phyloP scores from a whole-genome alignment of 1,284 basidiomycete species.

The Ustilago shanxiensis region DNA sequence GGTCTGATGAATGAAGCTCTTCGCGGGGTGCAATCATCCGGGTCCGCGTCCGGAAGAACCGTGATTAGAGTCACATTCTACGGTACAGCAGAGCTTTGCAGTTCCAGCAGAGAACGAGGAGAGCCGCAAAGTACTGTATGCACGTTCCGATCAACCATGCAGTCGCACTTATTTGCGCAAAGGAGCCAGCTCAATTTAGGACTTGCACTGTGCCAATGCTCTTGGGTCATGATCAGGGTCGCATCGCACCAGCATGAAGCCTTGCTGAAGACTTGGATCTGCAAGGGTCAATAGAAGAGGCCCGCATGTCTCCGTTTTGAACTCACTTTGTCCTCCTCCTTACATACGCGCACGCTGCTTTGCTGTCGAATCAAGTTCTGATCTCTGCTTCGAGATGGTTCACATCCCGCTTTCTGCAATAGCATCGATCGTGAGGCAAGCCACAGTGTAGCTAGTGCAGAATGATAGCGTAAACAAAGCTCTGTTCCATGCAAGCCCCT shows the following conservation, averaged over 20 bases:
- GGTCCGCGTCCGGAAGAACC: too few species aligned
- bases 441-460: background rate
- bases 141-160: slow-evolving; percentile 10
- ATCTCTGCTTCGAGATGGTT: background rate
- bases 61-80: too few species aligned
- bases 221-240: background rate
- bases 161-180: background rate
- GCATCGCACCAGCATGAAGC: too few species aligned
- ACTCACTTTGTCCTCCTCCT: background rate
- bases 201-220: background rate
- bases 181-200: slow-evolving; percentile 5
- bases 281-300: background rate
- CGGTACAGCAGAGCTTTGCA: background rate
- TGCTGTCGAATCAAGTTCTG: background rate
- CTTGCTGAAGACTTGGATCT: background rate
- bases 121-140: background rate
- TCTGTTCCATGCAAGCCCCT: background rate
- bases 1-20: background rate
- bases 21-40: too few species aligned
- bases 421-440: background rate
- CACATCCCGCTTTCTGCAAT: background rate
- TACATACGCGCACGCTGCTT: too few species aligned
- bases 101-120: background rate
- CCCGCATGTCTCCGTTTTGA: slow-evolving; percentile 15
- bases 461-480: slow-evolving; percentile 2